Evolutionary conservation across 1,284 basidiomycete species (phyloP), one percentile per base, ranked within the genome.

Genomic region (Apiotrichum veenhuisii): DNA sequence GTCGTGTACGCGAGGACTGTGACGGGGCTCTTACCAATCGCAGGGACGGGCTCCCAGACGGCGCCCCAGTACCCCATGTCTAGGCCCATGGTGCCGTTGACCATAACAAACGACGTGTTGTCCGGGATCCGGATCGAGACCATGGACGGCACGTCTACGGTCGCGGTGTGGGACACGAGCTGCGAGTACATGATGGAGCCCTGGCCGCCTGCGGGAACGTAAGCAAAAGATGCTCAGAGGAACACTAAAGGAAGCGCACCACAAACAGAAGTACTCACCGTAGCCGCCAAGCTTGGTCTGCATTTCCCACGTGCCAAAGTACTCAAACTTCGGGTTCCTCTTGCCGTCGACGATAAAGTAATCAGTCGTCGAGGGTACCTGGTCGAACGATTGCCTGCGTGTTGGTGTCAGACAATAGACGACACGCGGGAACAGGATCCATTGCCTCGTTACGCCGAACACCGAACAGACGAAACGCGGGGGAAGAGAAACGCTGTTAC

Each of bases 21-120:
- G 36, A 4, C 1, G 11, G 36, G 36, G 17, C 20, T 23, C 10
- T 14, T 2, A 2, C 18, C 25, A 11, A 41, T 20, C 25, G 17
- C 4, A 1, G 49, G 36, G 12, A 33, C n/a, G n/a, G 47, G 36
- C 3, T 17, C 14, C 47, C 34, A 38, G 8, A 17, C 23, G 10
- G 14, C 15, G 17, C 2, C 4, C 22, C 22, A 52, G 3, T 9
- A 10, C 20, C 20, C 27, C 9, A 23, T 36, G 10, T 34, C n/a
- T 12, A 41, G 50, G 0, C 51, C 51, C 23, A 45, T 44, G 33
- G 42, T 52, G 23, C 51, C 51, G 25, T 52, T 52, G 11, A 52
- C 10, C 5, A 45, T 15, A 1, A 52, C 11, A 12, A 52, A 45
- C 3, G 27, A 26, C 5, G 51, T 52, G 42, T 45, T 45, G 42